Conservation (phyloP, 2,329 filamentous ascomycete species). For the Didymella lethalis region DNA sequence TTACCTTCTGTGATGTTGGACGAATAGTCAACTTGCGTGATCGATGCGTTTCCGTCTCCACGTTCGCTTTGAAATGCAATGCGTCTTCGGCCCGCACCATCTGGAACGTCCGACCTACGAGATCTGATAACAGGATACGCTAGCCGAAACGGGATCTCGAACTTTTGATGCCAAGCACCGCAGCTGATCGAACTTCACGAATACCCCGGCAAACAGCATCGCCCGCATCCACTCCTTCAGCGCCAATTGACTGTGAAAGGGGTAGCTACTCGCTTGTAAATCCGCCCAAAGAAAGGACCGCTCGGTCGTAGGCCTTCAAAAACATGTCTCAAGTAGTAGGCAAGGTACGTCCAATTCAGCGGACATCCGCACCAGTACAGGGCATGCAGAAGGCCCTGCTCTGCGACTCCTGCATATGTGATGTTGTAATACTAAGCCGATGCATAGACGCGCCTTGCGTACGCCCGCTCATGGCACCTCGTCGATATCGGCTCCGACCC, state of each 20-base stretch:
- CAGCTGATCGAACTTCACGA: conserved; percentile 18
- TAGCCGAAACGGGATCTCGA: background rate
- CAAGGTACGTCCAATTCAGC: conserved; percentile 63
- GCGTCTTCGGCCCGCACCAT: conserved; percentile 24
- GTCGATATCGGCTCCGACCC: conserved; percentile 72
- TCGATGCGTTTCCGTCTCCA: conserved; percentile 24
- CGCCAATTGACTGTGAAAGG: background rate
- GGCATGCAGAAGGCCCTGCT: background rate
- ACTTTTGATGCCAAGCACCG: conserved; percentile 19
- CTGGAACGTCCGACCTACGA: conserved; percentile 15
- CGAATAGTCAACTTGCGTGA: conserved; percentile 8
- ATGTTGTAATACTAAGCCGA: conserved; percentile 2
- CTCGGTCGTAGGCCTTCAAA: conserved; percentile 36
- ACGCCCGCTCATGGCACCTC: conserved; percentile 95
- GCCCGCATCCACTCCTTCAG: conserved; percentile 7
- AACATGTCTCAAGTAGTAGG: conserved; percentile 82
- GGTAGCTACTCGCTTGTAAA: background rate
- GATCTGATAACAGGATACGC: conserved; percentile 4
- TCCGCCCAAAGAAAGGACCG: background rate
- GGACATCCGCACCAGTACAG: conserved; percentile 31
- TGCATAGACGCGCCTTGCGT: conserved; percentile 87
- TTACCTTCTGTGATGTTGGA: background rate
- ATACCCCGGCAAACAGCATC: conserved; percentile 17
- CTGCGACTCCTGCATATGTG: background rate
- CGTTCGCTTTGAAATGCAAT: conserved; percentile 49